These are phyloP conservation scores for Nematocida sp. DNA, from an alignment of 371 early-diverging fungal species.

Conservation along the genomic window DNA sequence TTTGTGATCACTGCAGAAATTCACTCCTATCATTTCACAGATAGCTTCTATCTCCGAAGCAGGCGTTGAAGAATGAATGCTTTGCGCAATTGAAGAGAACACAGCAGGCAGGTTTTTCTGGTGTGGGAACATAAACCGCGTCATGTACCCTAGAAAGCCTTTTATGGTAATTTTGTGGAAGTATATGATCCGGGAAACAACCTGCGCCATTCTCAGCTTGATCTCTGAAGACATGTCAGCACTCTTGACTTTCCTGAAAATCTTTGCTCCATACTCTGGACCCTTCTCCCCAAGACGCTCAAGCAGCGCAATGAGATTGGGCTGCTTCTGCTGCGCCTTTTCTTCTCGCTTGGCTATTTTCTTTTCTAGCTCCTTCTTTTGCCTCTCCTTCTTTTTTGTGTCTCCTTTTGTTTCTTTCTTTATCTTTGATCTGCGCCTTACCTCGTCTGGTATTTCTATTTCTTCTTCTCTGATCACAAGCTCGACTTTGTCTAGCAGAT, in stretches of 20 bases:
- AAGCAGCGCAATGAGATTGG: conserved; percentile 54
- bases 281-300: conserved; percentile 24
- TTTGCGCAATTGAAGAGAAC: conserved; percentile 36
- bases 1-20: conserved; percentile 56
- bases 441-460: conserved; percentile 24
- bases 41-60: conserved; percentile 42
- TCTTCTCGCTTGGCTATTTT: conserved; percentile 50
- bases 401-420: conserved; percentile 45
- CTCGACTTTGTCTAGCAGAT: conserved; percentile 38
- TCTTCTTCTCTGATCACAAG: conserved; percentile 42
- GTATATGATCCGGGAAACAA: conserved; percentile 53
- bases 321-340: conserved; percentile 40
- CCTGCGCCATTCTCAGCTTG: conserved; percentile 45
- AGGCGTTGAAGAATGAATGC: conserved; percentile 25
- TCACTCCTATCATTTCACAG: conserved; percentile 44
- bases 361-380: conserved; percentile 42
- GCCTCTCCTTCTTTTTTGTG: conserved; percentile 28
- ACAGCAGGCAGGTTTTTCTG: conserved; percentile 45
- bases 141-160: conserved; percentile 55
- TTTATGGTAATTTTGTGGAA: conserved; percentile 49
- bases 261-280: conserved; percentile 21
- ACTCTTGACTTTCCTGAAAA: conserved; percentile 23
- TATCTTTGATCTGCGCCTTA: conserved; percentile 1
- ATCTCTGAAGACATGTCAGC: conserved; percentile 21
- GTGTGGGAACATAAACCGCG: conserved; percentile 41